Evolutionary conservation across 73 alveolate species (phyloP).

Genomic region (Symbiodinium natans): DNA sequence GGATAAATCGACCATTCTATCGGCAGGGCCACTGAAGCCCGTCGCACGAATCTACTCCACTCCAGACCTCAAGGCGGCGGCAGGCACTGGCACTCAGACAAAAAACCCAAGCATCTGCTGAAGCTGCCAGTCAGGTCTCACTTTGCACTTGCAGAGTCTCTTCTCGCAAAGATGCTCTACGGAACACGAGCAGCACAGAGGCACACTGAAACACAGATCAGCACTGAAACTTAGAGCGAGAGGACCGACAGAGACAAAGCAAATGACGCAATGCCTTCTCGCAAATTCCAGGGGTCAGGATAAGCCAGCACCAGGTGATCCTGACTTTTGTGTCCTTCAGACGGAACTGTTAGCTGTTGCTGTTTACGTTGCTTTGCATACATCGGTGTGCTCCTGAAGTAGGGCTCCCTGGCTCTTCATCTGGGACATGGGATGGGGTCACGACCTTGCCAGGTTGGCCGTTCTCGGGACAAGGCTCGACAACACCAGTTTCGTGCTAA

Average conservation of each 20-base stretch:
- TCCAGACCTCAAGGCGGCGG: neutral
- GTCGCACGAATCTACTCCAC: neutral
- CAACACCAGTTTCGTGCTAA: neutral
- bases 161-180: too few species aligned
- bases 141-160: neutral
- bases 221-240: neutral
- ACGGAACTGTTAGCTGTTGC: too few species aligned
- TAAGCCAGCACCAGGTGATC: conserved; percentile 57
- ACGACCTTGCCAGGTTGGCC: conserved; percentile 7
- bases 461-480: neutral
- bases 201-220: neutral
- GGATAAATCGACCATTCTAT: conserved; percentile 68
- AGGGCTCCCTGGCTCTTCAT: conserved; percentile 86
- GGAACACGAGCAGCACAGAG: too few species aligned
- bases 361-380: too few species aligned
- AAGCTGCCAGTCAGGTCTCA: neutral
- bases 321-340: conserved; percentile 56
- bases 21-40: neutral
- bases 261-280: conserved; percentile 29
- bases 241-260: too few species aligned
- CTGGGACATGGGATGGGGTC: conserved; percentile 71
- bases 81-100: neutral
- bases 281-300: conserved; percentile 75
- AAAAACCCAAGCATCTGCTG: too few species aligned
- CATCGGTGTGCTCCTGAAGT: conserved; percentile 22